These are phyloP conservation scores for Margaritispora aquatica DNA, from an alignment of 495 filamentous ascomycete genomes.

Conservation along the genomic window DNA sequence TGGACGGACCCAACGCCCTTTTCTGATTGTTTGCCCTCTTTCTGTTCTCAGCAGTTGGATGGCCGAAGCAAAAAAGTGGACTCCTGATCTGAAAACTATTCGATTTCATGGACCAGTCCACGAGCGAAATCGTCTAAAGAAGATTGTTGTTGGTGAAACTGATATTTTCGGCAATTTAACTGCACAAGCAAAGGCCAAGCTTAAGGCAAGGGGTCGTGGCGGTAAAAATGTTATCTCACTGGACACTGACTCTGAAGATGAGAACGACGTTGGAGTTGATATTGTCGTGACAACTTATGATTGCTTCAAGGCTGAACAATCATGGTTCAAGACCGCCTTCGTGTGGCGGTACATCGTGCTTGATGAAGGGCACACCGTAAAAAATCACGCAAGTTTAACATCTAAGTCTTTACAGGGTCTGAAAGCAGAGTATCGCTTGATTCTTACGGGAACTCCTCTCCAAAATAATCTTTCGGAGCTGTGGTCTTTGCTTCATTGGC, in stretches of 20 bases:
- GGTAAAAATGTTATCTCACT: conserved; percentile 29
- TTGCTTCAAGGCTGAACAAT: conserved; percentile 46
- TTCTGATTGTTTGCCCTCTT: conserved; percentile 73
- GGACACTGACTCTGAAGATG: conserved; percentile 30
- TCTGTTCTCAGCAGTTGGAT: conserved; percentile 92
- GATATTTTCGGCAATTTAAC: conserved; percentile 37
- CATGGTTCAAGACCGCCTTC: conserved; percentile 53
- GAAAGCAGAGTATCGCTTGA: conserved; percentile 49
- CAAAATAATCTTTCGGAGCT: conserved; percentile 60
- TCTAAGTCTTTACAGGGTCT: conserved; percentile 44
- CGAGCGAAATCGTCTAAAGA: conserved; percentile 45
- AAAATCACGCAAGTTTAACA: conserved; percentile 48
- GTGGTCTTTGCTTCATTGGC: conserved; percentile 58
- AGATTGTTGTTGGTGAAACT: conserved; percentile 34
- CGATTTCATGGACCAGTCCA: conserved; percentile 49
- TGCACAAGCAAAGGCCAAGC: conserved; percentile 20
- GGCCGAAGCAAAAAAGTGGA: conserved; percentile 51
- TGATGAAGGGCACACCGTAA: conserved; percentile 72
- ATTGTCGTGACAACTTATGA: conserved; percentile 60
- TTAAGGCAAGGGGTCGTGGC: conserved; percentile 13
- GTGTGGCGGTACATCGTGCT: conserved; percentile 82
- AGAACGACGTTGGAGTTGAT: conserved; percentile 31
- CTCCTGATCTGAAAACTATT: conserved; percentile 46
- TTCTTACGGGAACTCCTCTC: conserved; percentile 59
- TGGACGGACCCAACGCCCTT: conserved; percentile 20